Evolutionary conservation across 169 alveolate genomes (phyloP).

Genomic region (Cryptosporidium bovis): DNA sequence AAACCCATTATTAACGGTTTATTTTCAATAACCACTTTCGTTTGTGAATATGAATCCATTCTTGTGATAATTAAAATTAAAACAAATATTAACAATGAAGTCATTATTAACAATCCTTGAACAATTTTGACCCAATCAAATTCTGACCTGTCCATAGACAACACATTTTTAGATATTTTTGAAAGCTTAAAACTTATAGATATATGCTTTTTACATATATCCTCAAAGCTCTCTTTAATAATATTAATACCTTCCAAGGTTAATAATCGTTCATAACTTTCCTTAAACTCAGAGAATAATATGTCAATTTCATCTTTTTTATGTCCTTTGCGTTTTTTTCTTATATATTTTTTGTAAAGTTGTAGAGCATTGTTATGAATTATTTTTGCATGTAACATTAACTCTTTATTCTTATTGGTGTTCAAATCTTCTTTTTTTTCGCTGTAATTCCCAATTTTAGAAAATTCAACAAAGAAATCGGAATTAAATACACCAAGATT

Average conservation of each 20-base stretch:
- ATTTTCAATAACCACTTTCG: neutral
- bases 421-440: neutral
- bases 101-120: constrained; percentile 6
- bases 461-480: neutral
- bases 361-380: constrained; percentile 67
- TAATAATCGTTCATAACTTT: neutral
- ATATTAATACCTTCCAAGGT: neutral
- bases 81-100: constrained; percentile 12
- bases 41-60: neutral
- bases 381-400: constrained; percentile 3
- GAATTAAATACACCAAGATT: constrained; percentile 34
- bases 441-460: neutral
- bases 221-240: neutral
- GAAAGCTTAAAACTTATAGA: constrained; percentile 6
- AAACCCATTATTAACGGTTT: neutral
- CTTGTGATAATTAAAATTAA: neutral
- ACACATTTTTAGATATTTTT: neutral
- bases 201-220: constrained; percentile 15
- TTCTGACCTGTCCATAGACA: constrained; percentile 16
- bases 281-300: neutral
- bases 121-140: constrained; percentile 16
- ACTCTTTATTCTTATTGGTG: too few relatives aligned
- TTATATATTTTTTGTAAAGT: neutral
- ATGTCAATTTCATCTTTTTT: neutral
- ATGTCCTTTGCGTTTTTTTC: neutral